Base-by-base conservation (phyloP, 2,329 filamentous ascomycete genomes). In the Paracoccidioides brasiliensis region DNA sequence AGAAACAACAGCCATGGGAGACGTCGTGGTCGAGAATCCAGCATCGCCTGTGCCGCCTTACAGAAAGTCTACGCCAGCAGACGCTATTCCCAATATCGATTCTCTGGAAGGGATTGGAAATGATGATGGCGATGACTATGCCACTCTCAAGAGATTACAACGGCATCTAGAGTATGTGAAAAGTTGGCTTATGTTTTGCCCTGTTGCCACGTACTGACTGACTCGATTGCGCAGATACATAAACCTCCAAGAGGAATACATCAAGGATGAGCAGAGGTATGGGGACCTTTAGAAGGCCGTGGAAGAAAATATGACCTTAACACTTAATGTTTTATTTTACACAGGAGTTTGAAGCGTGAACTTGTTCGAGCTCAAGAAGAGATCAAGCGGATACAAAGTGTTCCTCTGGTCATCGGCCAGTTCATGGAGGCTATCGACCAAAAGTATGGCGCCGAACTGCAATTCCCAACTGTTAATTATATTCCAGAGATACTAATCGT, bases 341-440 rank as follows among this genome's bases (percentile, higher is more conserved):
- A 45, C 64, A 90, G 89, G 77, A 96, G 90, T 75, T 75, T 98
- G 72, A 98, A 98, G 80, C 84, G 93, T 64, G 93, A 98, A 78
- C 81, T 98, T 53, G 91, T 98, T 55, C 84, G 93, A 64, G 93
- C 93, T 64, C 93, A 98, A 72, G 93, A 98, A 73, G 93, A 98
- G 77, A 98, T 98, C 77, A 98, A 98, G 79, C 85, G 93, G 63
- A 98, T 98, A 71, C 93, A 98, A 77, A 96, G 90, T 72, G 93
- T 98, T 55, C 93, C 93, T 33, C 76, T 98, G 59, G 93, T 98
- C 60, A 98, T 98, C 70, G 93, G 93, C 58, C 93, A 98, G 74
- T 98, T 98, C 70, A 98, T 98, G 93, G 93, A 98, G 75, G 93
- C 93, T 55, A 98, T 98, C 69, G 93, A 98, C 72, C 93, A 98